Evolutionary conservation across 257 asterid genomes (phyloP), one percentile per base, ranked within the genome.

Genomic region (Ilex asprella): DNA sequence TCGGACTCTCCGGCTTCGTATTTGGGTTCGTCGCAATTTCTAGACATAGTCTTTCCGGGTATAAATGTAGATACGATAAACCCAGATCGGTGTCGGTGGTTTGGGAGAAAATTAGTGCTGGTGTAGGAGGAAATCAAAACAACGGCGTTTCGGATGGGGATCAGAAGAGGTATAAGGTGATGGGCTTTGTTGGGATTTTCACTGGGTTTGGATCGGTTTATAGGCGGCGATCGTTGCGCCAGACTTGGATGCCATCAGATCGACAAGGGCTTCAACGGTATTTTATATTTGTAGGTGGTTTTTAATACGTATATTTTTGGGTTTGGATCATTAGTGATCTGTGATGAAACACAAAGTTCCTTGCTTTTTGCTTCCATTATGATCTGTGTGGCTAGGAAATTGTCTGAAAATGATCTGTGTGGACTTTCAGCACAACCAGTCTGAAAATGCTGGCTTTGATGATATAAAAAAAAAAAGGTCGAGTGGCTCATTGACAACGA

Each of bases 101-200:
- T 12, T 93, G 99, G 99, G 99, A 89, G 56, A 83, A 59, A 65
- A 74, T 76, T 47, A 61, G 41, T 30, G 71, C 51, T 55, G 16
- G 67, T 66, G 61, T 39, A 15, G 30, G 74, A 7, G 52, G 1
- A 54, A 61, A 46, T 63, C 29, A 41, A 53, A 35, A 46, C 47
- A 67, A 69, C 58, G 83, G 68, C 59, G 29, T 56, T 47, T 61
- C 56, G 14, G 78, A 73, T 71, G 81, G 58, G 63, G 84, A 79
- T 70, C 82, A 39, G 8, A 83, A 82, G 75, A 91, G 97, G 69
- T 78, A 76, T 60, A 93, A 93, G 68, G 88, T 78, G 30, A 93
- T 85, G 95, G 97, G 96, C 7, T 89, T 93, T 67, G 99, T 93
- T 44, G 99, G 99, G 55, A 76, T 93, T 64, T 95, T 85, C 63